Evolutionary conservation across 495 filamentous ascomycete species (phyloP).

Genomic region (Usnea hakonensis): DNA sequence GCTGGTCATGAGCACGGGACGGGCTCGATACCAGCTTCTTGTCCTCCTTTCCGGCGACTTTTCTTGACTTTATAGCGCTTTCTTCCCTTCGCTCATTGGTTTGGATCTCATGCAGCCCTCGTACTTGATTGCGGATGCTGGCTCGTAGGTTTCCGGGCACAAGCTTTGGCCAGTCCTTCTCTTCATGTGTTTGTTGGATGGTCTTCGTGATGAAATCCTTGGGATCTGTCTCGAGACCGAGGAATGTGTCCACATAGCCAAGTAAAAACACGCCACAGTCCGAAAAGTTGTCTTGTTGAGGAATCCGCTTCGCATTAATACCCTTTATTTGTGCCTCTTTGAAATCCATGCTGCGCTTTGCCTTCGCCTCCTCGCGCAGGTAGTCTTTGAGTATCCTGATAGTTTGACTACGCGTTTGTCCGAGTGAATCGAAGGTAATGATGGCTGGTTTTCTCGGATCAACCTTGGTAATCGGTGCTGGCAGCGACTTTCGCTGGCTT

Average conservation of each 20-base stretch:
- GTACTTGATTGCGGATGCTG: constrained; percentile 46
- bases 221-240: constrained; percentile 45
- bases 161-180: constrained; percentile 49
- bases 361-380: constrained; percentile 59
- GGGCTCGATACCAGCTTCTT: background rate
- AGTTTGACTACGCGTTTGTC: constrained; percentile 49
- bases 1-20: background rate
- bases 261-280: constrained; percentile 87
- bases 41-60: background rate
- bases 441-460: constrained; percentile 52
- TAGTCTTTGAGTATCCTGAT: constrained; percentile 67
- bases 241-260: constrained; percentile 74
- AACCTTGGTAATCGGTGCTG: constrained; percentile 23
- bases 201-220: constrained; percentile 53
- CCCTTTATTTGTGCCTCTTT: constrained; percentile 45
- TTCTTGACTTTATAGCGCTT: constrained; percentile 15
- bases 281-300: constrained; percentile 72
- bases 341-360: constrained; percentile 58
- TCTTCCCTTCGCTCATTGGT: constrained; percentile 20
- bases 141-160: constrained; percentile 44
- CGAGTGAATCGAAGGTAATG: constrained; percentile 84
- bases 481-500: constrained; percentile 30
- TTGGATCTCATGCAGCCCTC: constrained; percentile 43
- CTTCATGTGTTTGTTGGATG: constrained; percentile 41
- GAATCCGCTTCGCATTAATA: constrained; percentile 62